phyloP scores from a whole-genome alignment of 768 basidiomycete genomes.

The Clavaria fumosa region DNA sequence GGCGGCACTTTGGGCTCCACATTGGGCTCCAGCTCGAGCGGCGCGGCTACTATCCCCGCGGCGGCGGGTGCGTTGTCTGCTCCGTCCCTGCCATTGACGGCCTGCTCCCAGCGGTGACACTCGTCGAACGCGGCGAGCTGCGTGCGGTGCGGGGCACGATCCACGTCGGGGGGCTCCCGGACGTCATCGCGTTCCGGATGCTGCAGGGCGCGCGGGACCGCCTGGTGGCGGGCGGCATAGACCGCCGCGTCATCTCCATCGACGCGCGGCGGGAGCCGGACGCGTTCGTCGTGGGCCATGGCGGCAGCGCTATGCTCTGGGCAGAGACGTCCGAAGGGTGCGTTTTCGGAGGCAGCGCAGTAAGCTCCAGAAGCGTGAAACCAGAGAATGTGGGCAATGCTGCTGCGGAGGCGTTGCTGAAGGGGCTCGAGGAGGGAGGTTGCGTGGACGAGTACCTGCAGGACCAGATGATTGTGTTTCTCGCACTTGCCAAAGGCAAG shows the following conservation, averaged over 20 bases:
- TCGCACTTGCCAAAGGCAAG: slow-evolving; percentile 53
- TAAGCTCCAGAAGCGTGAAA: slow-evolving; percentile 35
- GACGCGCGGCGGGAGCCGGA: slow-evolving; percentile 26
- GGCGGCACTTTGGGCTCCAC: slow-evolving; percentile 35
- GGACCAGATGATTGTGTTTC: slow-evolving; percentile 70
- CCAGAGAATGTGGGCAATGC: slow-evolving; percentile 36
- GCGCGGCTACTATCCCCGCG: slow-evolving; percentile 61
- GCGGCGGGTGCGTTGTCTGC: slow-evolving; percentile 43
- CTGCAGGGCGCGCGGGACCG: slow-evolving; percentile 31
- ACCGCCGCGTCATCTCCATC: slow-evolving; percentile 24
- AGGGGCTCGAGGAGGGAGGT: slow-evolving; percentile 45
- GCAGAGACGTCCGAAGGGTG: slow-evolving; percentile 58
- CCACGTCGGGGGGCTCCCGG: slow-evolving; percentile 54
- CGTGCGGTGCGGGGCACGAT: slow-evolving; percentile 37
- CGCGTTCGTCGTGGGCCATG: slow-evolving; percentile 36
- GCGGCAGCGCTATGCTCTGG: slow-evolving; percentile 62
- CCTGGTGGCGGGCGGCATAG: slow-evolving; percentile 25
- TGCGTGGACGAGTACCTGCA: slow-evolving; percentile 46
- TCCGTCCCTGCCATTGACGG: slow-evolving; percentile 2
- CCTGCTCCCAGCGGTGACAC: slow-evolving; percentile 8
- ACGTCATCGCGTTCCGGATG: slow-evolving; percentile 39
- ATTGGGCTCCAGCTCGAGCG: slow-evolving; percentile 32
- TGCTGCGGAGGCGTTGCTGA: slow-evolving; percentile 44
- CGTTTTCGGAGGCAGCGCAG: slow-evolving; percentile 50
- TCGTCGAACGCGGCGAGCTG: slow-evolving; percentile 44